phyloP scores from a whole-genome alignment of 75 land plant species.

The Adiantum capillusveneris region DNA sequence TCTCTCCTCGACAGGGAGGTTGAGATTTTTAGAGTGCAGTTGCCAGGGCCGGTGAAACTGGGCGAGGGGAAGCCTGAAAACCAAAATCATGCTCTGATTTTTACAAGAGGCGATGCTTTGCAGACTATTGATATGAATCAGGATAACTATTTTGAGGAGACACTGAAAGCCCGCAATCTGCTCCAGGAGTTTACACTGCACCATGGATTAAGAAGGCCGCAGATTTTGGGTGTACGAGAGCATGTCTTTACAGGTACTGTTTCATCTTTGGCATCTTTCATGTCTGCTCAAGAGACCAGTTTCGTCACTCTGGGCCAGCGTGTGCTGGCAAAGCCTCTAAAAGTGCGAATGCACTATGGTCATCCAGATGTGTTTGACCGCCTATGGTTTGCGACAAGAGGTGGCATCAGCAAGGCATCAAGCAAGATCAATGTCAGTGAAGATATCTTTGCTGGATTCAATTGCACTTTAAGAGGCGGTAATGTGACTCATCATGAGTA shows the following conservation, averaged over 20 bases:
- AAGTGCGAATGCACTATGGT: conserved; percentile 93
- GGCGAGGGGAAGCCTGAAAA: conserved; percentile 99
- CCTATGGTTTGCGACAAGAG: conserved; percentile 75
- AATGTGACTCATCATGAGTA: conserved; percentile 95
- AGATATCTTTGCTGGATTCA: conserved; percentile 91
- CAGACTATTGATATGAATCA: conserved; percentile 98
- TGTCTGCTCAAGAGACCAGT: conserved; percentile 93
- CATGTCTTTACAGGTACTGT: conserved; percentile 95
- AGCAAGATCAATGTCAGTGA: conserved; percentile 88
- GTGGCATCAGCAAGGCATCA: conserved; percentile 92
- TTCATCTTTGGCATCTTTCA: conserved; percentile 94
- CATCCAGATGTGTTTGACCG: conserved; percentile 97
- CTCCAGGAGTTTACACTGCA: conserved; percentile 38
- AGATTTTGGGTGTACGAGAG: conserved; percentile 83
- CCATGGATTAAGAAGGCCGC: conserved; percentile 48
- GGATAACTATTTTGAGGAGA: conserved; percentile 35
- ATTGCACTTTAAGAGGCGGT: conserved; percentile 73
- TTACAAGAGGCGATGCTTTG: conserved; percentile 95
- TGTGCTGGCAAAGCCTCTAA: conserved; percentile 82
- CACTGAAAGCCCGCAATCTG: conserved; percentile 85
- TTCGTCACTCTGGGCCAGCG: conserved; percentile 97
- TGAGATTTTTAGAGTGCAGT: conserved; percentile 64
- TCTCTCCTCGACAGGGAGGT: conserved; percentile 53
- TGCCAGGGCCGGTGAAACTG: conserved; percentile 87
- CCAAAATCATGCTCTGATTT: conserved; percentile 91